These are phyloP conservation scores for Boletus insuetus DNA, from an alignment of 768 basidiomycete genomes.

Conservation along the genomic window DNA sequence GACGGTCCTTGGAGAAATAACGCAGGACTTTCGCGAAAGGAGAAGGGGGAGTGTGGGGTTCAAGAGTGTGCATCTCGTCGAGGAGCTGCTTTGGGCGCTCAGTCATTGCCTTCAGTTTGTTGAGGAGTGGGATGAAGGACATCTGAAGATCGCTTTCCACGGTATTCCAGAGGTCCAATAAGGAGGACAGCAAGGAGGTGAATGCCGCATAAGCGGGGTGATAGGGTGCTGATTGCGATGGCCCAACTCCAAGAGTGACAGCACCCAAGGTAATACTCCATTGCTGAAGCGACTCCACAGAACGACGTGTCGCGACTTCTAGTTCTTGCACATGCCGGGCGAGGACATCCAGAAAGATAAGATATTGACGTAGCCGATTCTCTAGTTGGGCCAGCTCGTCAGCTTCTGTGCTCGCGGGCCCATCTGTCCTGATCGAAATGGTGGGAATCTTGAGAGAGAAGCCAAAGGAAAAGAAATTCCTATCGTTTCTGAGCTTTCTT, in stretches of 20 bases:
- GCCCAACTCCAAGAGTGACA: conserved; percentile 51
- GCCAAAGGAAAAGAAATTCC: not conserved
- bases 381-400: conserved; percentile 50
- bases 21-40: no score
- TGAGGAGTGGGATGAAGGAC: conserved; percentile 51
- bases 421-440: not conserved
- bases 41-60: conserved; percentile 59
- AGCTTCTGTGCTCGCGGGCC: conserved; percentile 30
- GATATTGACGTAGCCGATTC: conserved; percentile 48
- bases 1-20: conserved; percentile 6
- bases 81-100: conserved; percentile 58
- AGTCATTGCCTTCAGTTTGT: conserved; percentile 52
- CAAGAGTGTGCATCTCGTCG: conserved; percentile 64
- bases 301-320: conserved; percentile 44
- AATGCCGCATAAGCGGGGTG: conserved; percentile 58
- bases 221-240: conserved; percentile 24
- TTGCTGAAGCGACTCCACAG: conserved; percentile 46
- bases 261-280: conserved; percentile 62
- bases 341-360: conserved; percentile 54
- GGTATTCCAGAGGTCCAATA: conserved; percentile 36
- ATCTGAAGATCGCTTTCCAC: conserved; percentile 49
- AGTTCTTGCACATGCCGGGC: conserved; percentile 55
- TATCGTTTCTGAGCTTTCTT: conserved; percentile 64
- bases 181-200: conserved; percentile 43
- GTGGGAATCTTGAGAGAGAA: not conserved